Conservation (phyloP, 768 basidiomycete species). For the Dioszegia aurantiaca region DNA sequence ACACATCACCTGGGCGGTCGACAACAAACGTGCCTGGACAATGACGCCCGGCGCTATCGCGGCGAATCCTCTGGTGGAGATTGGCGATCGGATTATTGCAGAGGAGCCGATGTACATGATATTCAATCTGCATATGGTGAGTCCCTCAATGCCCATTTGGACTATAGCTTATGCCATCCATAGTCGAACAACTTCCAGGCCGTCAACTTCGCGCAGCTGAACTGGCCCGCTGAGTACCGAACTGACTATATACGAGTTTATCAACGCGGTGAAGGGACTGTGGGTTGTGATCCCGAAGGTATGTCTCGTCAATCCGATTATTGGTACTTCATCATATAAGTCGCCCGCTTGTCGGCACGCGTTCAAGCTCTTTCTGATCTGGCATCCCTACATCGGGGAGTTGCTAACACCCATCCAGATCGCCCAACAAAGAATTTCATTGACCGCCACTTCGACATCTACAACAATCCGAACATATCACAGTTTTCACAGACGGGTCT, state of each 20-base stretch:
- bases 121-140: constrained; percentile 31
- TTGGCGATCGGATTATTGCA: constrained; percentile 67
- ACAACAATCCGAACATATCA: constrained; percentile 62
- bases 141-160: background rate
- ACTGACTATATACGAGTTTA: constrained; percentile 88
- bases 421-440: constrained; percentile 82
- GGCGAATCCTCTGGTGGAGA: constrained; percentile 62
- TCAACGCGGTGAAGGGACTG: constrained; percentile 62
- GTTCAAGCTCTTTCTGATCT: too few species aligned
- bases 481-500: constrained; percentile 56
- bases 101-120: constrained; percentile 80
- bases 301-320: constrained; percentile 14
- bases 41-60: constrained; percentile 65
- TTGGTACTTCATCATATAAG: too few species aligned
- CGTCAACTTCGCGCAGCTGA: constrained; percentile 68
- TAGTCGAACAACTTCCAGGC: constrained; percentile 63
- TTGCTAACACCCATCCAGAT: constrained; percentile 51
- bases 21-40: constrained; percentile 53
- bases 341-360: too few species aligned
- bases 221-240: constrained; percentile 72
- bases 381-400: too few species aligned
- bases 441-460: constrained; percentile 66
- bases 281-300: constrained; percentile 48
- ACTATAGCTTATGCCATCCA: background rate
- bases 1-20: constrained; percentile 51